Evolutionary conservation across 2,329 filamentous ascomycete species (phyloP).

Genomic region (Dactylella cylindrospora): DNA sequence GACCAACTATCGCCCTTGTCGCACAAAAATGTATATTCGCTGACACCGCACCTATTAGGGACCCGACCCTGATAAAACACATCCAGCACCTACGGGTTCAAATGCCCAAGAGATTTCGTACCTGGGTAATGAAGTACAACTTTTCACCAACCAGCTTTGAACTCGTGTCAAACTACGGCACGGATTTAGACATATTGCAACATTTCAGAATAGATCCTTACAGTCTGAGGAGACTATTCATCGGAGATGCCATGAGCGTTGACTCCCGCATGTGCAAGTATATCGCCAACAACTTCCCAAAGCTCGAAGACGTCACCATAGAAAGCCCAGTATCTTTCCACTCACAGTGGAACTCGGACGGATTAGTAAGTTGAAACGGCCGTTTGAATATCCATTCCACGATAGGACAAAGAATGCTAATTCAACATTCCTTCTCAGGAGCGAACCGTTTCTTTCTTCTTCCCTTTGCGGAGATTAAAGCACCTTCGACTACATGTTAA

Average conservation of each 20-base stretch:
- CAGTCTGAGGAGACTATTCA: slow-evolving; percentile 29
- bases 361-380: slow-evolving; percentile 30
- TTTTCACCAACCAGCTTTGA: slow-evolving; percentile 42
- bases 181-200: slow-evolving; percentile 37
- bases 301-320: slow-evolving; percentile 37
- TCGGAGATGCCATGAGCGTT: slow-evolving; percentile 41
- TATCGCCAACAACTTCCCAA: slow-evolving; percentile 38
- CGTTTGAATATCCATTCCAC: slow-evolving; percentile 4
- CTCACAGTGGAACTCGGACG: slow-evolving; percentile 44
- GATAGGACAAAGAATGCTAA: slow-evolving; percentile 24
- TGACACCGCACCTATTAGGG: slow-evolving; percentile 20
- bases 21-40: slow-evolving; percentile 2
- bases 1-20: not conserved
- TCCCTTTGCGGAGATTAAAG: slow-evolving; percentile 41
- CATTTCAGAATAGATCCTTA: slow-evolving; percentile 43
- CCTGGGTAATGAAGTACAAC: slow-evolving; percentile 41
- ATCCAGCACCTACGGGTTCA: slow-evolving; percentile 38
- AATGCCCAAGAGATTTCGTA: slow-evolving; percentile 43
- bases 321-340: slow-evolving; percentile 44
- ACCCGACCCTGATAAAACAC: slow-evolving; percentile 34
- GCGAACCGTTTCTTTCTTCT: slow-evolving; percentile 43
- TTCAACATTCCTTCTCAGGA: slow-evolving; percentile 20
- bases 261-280: slow-evolving; percentile 44
- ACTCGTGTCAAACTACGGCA: slow-evolving; percentile 35
- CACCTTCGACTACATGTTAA: slow-evolving; percentile 43